Base-by-base conservation (phyloP, 306 rosid species). In the Cicer chorassanicum region DNA sequence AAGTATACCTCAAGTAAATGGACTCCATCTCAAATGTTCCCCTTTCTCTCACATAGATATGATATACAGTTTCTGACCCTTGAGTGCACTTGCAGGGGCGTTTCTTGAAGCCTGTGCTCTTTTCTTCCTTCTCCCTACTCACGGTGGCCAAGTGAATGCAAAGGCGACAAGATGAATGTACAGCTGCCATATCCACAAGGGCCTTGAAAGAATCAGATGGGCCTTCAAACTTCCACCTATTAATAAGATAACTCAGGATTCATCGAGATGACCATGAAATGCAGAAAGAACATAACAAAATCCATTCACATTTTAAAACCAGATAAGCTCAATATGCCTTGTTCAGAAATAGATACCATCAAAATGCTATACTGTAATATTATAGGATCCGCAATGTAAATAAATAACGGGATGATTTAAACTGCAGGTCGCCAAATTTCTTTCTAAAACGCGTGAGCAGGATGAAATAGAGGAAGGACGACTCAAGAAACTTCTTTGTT, bases 91-190 rank as follows among this genome's bases (percentile, higher is more conserved):
- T 87, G 88, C 99, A 94, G 40, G 95, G 95, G 45, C 99, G 95
- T 51, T 83, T 90, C 86, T 87, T 90, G 80, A 89, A 84, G 45
- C 67, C 71, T 7, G 76, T 86, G 57, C 87, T 84, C 74, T 73
- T 84, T 77, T 94, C 99, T 82, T 94, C 99, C 82, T 80, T 83
- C 77, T 90, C 92, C 51, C 74, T 88, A 78, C 86, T 89, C 39
- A 7, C 5, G 1, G 99, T 88, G 54, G 97, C 99, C 89, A 94
- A 81, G 85, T 92, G 96, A 85, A 94, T 87, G 83, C 99, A 94
- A 78, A 94, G 97, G 79, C 99, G 99, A 79, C 99, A 94, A 24
- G 99, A 92, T 45, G 97, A 94, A 86, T 94, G 99, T 76, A 94
- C 97, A 49, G 96, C 96, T 57, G 97, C 99, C 99, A 94, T 94